Percentiles rank a stretch among this genome's conserved stretches.
These are phyloP conservation scores for Kwoniella pini DNA, from an alignment of 768 basidiomycete genomes.

Conservation along the genomic window DNA sequence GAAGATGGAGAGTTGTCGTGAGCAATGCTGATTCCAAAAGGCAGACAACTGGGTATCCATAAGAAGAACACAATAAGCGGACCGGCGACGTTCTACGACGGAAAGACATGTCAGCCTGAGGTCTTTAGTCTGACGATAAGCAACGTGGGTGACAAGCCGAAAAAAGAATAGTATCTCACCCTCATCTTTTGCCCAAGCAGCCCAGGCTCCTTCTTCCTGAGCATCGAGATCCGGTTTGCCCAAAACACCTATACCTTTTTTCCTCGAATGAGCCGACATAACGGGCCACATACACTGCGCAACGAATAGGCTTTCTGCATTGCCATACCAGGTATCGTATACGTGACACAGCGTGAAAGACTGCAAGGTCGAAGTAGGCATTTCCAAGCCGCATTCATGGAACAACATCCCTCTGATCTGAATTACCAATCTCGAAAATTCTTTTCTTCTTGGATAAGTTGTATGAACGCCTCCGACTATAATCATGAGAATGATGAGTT, in stretches of 20 bases:
- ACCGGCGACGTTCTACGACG: slow-evolving; percentile 40
- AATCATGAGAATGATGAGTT: slow-evolving; percentile 40
- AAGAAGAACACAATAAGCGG: slow-evolving; percentile 40
- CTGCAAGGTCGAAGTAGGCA: slow-evolving; percentile 36
- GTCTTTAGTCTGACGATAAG: not conserved
- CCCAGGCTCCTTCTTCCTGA: slow-evolving; percentile 36
- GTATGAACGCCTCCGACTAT: slow-evolving; percentile 30
- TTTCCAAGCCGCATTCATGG: slow-evolving; percentile 34
- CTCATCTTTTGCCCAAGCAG: slow-evolving; percentile 42
- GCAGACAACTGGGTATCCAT: slow-evolving; percentile 44
- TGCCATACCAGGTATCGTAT: slow-evolving; percentile 41
- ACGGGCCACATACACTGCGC: slow-evolving; percentile 47
- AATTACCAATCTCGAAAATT: slow-evolving; percentile 24
- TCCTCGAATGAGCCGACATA: slow-evolving; percentile 40
- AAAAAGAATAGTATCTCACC: slow-evolving; percentile 22
- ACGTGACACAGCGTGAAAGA: slow-evolving; percentile 41
- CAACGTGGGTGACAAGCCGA: not conserved
- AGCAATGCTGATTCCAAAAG: slow-evolving; percentile 45
- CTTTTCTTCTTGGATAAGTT: not conserved
- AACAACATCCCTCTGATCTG: slow-evolving; percentile 30
- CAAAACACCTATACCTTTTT: slow-evolving; percentile 46
- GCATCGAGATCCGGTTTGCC: slow-evolving; percentile 26
- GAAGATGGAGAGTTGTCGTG: slow-evolving; percentile 42
- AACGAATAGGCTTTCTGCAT: slow-evolving; percentile 33
- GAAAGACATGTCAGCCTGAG: not conserved